Conservation (phyloP, 768 basidiomycete species). For the Tulasnella sp. region DNA sequence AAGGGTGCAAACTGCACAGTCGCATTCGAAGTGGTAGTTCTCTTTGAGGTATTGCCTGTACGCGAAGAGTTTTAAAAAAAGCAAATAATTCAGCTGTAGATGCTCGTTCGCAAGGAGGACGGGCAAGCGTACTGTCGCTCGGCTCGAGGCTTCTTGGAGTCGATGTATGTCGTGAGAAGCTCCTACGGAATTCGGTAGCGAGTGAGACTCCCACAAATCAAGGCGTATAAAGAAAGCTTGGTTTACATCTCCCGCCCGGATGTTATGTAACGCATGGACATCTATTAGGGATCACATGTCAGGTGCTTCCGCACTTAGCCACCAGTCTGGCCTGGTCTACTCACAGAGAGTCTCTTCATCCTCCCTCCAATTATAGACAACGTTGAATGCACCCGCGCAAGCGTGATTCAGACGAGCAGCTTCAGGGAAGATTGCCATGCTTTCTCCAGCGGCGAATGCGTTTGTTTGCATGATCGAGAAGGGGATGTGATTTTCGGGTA, state of each 20-base stretch:
- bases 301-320: not conserved
- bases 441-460: conserved; percentile 13
- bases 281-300: conserved; percentile 45
- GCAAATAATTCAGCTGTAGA: not conserved
- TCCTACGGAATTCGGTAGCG: conserved; percentile 49
- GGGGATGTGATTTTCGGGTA: conserved; percentile 3
- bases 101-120: not conserved
- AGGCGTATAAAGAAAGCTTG: conserved; percentile 27
- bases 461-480: conserved; percentile 23
- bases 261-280: conserved; percentile 61
- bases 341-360: conserved; percentile 22
- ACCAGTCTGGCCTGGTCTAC: not conserved
- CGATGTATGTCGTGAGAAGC: conserved; percentile 62
- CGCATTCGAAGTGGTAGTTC: conserved; percentile 63
- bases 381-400: conserved; percentile 68
- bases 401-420: conserved; percentile 72
- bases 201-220: not conserved
- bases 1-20: conserved; percentile 62
- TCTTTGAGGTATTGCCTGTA: conserved; percentile 54
- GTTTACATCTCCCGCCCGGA: conserved; percentile 56
- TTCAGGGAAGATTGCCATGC: conserved; percentile 61
- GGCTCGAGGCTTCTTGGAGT: conserved; percentile 58
- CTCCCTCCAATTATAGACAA: conserved; percentile 55
- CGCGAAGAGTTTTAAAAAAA: conserved; percentile 21
- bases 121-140: conserved; percentile 53